Conservation (phyloP, 1,284 basidiomycete species). For the Afroboletus lepidellus region DNA sequence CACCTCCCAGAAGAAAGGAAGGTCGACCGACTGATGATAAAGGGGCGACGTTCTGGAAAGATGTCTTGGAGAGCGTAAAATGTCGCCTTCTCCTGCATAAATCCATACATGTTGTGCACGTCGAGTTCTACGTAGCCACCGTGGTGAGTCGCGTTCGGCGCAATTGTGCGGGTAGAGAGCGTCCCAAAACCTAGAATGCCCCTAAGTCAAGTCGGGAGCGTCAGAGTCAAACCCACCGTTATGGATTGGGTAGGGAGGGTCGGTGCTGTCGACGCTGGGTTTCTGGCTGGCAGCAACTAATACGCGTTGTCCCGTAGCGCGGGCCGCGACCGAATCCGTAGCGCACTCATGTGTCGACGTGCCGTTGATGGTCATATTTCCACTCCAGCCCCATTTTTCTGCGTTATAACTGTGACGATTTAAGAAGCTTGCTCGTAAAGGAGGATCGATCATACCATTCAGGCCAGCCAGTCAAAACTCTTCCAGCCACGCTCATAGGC, state of each 20-base stretch:
- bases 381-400: conserved; percentile 2
- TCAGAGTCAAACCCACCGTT: conserved; percentile 44
- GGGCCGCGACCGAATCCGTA: background rate
- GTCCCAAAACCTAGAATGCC: conserved; percentile 16
- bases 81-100: conserved; percentile 38
- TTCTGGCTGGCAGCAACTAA: conserved; percentile 40
- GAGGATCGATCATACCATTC: conserved; percentile 3
- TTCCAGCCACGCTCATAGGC: conserved; percentile 1
- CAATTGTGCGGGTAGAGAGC: conserved; percentile 29
- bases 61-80: conserved; percentile 32
- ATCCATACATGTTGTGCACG: conserved; percentile 41
- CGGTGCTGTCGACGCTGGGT: conserved; percentile 47
- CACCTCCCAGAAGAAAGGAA: conserved; percentile 64
- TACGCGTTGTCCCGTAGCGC: background rate
- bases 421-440: background rate
- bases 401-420: background rate
- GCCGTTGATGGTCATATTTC: conserved; percentile 33
- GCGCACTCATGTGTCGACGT: conserved; percentile 46
- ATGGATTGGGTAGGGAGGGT: conserved; percentile 67
- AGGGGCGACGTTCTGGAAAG: conserved; percentile 37
- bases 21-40: conserved; percentile 39
- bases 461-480: background rate
- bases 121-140: conserved; percentile 37
- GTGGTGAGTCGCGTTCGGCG: conserved; percentile 40
- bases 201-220: background rate